These are phyloP conservation scores for Solanum pennellii DNA, from an alignment of 257 asterid species.

Conservation along the genomic window DNA sequence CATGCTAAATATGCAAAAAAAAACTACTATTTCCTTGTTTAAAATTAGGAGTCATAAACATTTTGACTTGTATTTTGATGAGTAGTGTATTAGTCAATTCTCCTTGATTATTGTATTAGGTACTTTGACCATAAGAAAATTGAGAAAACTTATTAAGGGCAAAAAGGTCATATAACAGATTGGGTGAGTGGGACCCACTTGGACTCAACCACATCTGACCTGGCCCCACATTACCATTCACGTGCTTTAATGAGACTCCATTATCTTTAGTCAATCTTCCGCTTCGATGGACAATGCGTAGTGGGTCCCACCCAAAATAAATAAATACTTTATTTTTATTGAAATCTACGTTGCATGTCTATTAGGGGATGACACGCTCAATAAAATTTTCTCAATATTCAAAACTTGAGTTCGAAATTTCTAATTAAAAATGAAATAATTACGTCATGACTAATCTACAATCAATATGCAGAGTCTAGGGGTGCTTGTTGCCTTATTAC, in stretches of 20 bases:
- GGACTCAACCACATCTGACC: neutral
- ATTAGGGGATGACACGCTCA: rapidly evolving
- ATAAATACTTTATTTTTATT: too few relatives aligned
- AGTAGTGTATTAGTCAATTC: neutral
- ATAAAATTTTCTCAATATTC: rapidly evolving
- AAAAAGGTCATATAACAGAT: neutral
- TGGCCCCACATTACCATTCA: neutral
- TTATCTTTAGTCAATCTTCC: neutral
- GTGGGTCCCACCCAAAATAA: neutral
- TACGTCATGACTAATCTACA: too few relatives aligned
- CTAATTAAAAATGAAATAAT: too few relatives aligned
- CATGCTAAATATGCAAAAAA: neutral
- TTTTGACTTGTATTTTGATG: neutral
- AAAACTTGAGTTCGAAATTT: rapidly evolving
- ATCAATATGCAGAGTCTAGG: too few relatives aligned
- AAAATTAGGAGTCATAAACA: neutral
- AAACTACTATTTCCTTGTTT: neutral
- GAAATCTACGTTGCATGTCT: rapidly evolving
- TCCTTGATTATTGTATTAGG: neutral
- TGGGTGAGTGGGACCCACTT: neutral
- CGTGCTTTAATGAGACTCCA: neutral
- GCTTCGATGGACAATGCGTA: neutral
- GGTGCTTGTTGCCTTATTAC: too few relatives aligned
- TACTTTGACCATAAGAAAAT: neutral
- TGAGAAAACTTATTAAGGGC: neutral